A percentile compares a stretch with the other conserved stretches of the same genome.
Conservation (phyloP, 257 asterid species). For the Salvia miltiorrhiza region DNA sequence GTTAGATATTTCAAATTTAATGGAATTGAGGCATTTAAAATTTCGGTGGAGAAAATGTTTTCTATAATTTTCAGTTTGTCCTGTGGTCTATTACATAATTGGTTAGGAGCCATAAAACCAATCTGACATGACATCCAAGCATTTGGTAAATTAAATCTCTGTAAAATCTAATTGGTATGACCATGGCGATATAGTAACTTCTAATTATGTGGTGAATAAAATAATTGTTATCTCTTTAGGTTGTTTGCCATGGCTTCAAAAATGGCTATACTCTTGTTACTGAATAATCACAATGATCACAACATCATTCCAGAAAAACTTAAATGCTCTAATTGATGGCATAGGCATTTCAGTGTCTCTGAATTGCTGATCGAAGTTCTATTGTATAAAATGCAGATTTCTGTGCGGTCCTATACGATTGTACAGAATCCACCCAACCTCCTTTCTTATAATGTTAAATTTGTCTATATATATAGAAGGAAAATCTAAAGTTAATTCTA, state of each 20-base stretch:
- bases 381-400: no score
- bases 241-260: neutral
- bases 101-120: neutral
- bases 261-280: neutral
- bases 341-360: neutral
- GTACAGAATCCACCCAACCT: no score
- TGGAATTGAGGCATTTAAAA: neutral
- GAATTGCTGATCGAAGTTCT: no score
- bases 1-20: neutral
- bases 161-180: neutral
- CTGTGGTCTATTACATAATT: neutral
- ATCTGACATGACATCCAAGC: neutral
- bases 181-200: neutral
- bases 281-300: neutral
- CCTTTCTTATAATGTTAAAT: no score
- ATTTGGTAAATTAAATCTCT: neutral
- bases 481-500: no score
- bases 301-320: neutral
- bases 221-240: neutral
- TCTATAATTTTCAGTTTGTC: neutral
- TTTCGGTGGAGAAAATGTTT: neutral
- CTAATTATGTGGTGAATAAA: neutral
- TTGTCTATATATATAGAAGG: no score
- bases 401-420: no score
- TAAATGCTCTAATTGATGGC: slow-evolving; percentile 1